Evolutionary conservation across 495 filamentous ascomycete species (phyloP), one percentile per base, ranked within the genome.

Genomic region (Neurospora africana): DNA sequence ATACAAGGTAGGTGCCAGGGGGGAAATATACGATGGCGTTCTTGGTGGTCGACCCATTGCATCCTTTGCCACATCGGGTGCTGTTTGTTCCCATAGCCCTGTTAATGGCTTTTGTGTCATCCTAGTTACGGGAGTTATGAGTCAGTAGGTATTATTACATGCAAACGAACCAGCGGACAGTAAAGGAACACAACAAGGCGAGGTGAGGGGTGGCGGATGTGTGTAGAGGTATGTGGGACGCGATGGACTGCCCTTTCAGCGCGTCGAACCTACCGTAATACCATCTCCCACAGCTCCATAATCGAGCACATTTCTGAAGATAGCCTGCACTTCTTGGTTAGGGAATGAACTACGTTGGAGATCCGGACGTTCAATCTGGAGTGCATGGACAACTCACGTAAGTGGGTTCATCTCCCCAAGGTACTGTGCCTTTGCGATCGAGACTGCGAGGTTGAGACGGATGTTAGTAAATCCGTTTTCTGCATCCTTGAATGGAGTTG

Each of bases 81-180:
- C 92, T 91, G 58, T 88, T 86, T 7, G 86, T 83, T 0, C 40
- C 40, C 69, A 95, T 91, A 21, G 94, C 94, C 68, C 81, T 78
- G 78, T 95, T 95, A 82, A 97, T 94, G 7, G 93, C 92, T 33
- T 79, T 88, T 1, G 92, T 93, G 76, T 95, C 92, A 78, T 97
- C 93, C 40, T 41, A 1, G 0, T 0, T 39, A 39, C 38, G 38
- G 38, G 11, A 39, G 9, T 39, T 39, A 39, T 39, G 1, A 39
- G 38, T 39, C 38, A 39, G 5, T 37, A 37, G 4, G 36, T 39
- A 39, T 39, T 13, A 37, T 37, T 13, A 39, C 38, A 39, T 13
- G 38, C 38, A 39, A 13, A 39, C 38, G 38, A 39, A 39, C 38
- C 38, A 39, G 38, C 13, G 11, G 38, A 39, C 38, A 39, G 9